phyloP scores from a whole-genome alignment of 129 eudicot species.

The Artemisia annua region DNA sequence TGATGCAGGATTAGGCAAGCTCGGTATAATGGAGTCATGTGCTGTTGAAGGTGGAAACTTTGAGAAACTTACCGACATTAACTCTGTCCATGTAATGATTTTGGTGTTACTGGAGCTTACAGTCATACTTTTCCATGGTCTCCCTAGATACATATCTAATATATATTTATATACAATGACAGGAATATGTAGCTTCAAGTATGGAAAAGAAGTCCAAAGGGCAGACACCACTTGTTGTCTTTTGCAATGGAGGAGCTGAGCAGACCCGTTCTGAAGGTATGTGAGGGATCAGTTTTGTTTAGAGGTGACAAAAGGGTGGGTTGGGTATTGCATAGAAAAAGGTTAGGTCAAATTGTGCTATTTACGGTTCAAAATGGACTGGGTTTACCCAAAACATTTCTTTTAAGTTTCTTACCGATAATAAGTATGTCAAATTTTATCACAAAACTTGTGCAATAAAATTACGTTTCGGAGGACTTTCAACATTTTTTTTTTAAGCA shows the following conservation, averaged over 20 bases:
- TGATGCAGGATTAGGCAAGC: constrained; percentile 42
- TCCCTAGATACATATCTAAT: constrained; percentile 8
- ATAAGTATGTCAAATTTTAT: too few relatives aligned
- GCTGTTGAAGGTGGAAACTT: constrained; percentile 57
- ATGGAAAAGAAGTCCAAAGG: constrained; percentile 49
- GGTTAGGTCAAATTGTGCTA: too few relatives aligned
- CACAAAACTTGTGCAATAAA: too few relatives aligned
- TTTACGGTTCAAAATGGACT: neutral
- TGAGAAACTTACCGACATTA: constrained; percentile 57
- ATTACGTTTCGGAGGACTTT: too few relatives aligned
- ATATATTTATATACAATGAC: constrained; percentile 24
- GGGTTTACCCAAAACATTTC: neutral
- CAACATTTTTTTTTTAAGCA: neutral
- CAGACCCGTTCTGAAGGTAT: constrained; percentile 65
- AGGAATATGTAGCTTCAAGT: constrained; percentile 66
- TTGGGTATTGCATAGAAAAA: too few relatives aligned
- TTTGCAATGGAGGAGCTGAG: constrained; percentile 56
- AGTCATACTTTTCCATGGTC: neutral
- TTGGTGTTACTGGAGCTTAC: constrained; percentile 7
- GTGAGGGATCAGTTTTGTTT: neutral
- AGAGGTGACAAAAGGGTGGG: neutral
- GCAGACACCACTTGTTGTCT: constrained; percentile 61
- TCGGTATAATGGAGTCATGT: constrained; percentile 69
- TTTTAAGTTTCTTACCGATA: too few relatives aligned
- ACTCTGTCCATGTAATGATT: constrained; percentile 58